Conservation (phyloP, 495 filamentous ascomycete genomes). For the Hypomontagnella monticulosa region DNA sequence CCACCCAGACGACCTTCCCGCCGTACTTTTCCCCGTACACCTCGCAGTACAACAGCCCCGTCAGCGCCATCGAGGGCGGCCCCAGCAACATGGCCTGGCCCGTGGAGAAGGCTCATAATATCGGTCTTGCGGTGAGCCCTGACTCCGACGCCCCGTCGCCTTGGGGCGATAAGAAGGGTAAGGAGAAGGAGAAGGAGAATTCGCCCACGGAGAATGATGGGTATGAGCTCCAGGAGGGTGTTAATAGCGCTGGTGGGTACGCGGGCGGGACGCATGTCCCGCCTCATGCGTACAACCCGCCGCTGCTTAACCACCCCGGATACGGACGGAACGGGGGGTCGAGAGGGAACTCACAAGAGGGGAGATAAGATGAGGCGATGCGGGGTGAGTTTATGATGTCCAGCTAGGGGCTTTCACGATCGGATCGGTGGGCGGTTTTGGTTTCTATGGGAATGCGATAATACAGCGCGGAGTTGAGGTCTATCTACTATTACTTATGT, state of each 20-base stretch:
- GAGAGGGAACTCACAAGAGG: not conserved
- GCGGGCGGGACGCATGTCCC: conserved; percentile 7
- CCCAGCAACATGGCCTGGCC: conserved; percentile 43
- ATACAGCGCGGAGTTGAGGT: too few species aligned
- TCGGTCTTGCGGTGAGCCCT: conserved; percentile 43
- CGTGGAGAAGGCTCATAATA: conserved; percentile 37
- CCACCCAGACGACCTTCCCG: conserved; percentile 51
- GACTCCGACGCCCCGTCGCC: conserved; percentile 26
- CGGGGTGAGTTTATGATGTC: too few species aligned
- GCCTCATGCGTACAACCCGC: conserved; percentile 15
- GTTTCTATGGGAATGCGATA: too few species aligned
- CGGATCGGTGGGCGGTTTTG: too few species aligned
- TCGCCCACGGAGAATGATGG: conserved; percentile 30
- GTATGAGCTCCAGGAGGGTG: conserved; percentile 46
- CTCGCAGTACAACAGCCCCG: conserved; percentile 58
- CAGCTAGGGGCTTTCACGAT: too few species aligned
- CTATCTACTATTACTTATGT: too few species aligned
- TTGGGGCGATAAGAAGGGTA: conserved; percentile 44
- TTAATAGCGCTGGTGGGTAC: conserved; percentile 38
- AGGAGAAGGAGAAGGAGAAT: conserved; percentile 38
- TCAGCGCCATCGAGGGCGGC: conserved; percentile 49
- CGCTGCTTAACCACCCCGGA: conserved; percentile 44
- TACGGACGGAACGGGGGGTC: conserved; percentile 38
- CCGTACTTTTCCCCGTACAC: conserved; percentile 61
- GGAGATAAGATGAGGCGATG: not conserved